Evolutionary conservation across 2,329 filamentous ascomycete species (phyloP), one percentile per base, ranked within the genome.

Genomic region (Trichoderma guizhouense): DNA sequence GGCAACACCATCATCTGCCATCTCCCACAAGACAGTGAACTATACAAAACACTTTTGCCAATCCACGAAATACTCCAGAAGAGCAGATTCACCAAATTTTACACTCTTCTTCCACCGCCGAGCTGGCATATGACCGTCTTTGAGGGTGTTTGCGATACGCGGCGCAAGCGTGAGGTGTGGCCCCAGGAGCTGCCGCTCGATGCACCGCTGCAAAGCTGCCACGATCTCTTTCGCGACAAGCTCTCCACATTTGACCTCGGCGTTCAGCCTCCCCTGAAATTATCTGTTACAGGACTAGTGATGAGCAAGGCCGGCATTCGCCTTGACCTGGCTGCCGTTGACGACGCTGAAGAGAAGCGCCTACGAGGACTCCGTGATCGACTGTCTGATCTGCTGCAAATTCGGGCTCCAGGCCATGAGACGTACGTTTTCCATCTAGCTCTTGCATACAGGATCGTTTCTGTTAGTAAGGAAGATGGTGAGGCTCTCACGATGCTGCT

Each of bases 111-210:
- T 1, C 62, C 62, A 7, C 43, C 43, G 1, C 21, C 28, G 1
- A 65, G 62, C n/a, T 65, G 43, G 62, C 43, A 65, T 3, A 65
- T 65, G 62, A 39, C 64, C 14, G n/a, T 57, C 32, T 67, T 67
- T 21, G 64, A 57, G 21, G 64, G 64, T 24, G 64, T 67, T 14
- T 67, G 51, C 21, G 51, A 67, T 34, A 39, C 9, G n/a, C 18
- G 21, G 18, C 47, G 47, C 32, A 67, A 57, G 15, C 64, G 47
- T 28, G 51, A 15, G 0, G 8, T 30, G 12, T 67, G 64, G 64
- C 64, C 47, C 5, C 26, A 57, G 5, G 64, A 39, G 18, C 5
- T 67, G 12, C 7, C 32, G 5, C 64, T 67, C 7, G 47, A 67
- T 21, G 64, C 64, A 39, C 64, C 64, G 3, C 32, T 67, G 15